A percentile compares a stretch with the other conserved stretches of the same genome.
Evolutionary conservation across 768 basidiomycete genomes (phyloP).

Genomic region (Kwoniella botswanensis): DNA sequence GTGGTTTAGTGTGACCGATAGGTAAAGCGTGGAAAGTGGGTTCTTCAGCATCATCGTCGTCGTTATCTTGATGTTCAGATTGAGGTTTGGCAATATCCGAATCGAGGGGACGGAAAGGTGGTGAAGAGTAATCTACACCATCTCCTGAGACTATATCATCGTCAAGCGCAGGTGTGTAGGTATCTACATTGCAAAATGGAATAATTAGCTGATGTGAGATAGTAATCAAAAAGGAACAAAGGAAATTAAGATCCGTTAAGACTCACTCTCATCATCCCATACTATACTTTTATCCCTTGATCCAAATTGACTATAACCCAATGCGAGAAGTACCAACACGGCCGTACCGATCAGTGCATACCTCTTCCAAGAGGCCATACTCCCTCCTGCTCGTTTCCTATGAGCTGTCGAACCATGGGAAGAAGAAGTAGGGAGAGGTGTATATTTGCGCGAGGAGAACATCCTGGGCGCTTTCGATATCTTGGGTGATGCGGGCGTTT

Average conservation of each 20-base stretch:
- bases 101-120: constrained; percentile 52
- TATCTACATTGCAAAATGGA: constrained; percentile 27
- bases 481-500: constrained; percentile 26
- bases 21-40: constrained; percentile 40
- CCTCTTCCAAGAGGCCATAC: constrained; percentile 50
- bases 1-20: constrained; percentile 23
- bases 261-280: constrained; percentile 48
- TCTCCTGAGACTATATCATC: constrained; percentile 21
- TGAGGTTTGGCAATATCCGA: constrained; percentile 34
- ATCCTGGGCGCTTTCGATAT: constrained; percentile 30
- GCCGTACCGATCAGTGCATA: constrained; percentile 46
- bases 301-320: constrained; percentile 32
- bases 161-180: constrained; percentile 43
- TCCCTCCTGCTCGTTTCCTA: constrained; percentile 46
- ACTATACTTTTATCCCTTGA: constrained; percentile 14
- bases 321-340: constrained; percentile 33
- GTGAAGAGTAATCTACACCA: constrained; percentile 51
- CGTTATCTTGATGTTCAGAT: constrained; percentile 30
- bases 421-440: constrained; percentile 47
- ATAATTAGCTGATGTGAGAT: neutral
- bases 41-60: constrained; percentile 44
- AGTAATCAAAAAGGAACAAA: neutral
- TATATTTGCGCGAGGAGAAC: constrained; percentile 54
- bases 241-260: too few relatives aligned
- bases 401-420: neutral